Base-by-base conservation (phyloP, 768 basidiomycete species). In the Podaxis sp. region DNA sequence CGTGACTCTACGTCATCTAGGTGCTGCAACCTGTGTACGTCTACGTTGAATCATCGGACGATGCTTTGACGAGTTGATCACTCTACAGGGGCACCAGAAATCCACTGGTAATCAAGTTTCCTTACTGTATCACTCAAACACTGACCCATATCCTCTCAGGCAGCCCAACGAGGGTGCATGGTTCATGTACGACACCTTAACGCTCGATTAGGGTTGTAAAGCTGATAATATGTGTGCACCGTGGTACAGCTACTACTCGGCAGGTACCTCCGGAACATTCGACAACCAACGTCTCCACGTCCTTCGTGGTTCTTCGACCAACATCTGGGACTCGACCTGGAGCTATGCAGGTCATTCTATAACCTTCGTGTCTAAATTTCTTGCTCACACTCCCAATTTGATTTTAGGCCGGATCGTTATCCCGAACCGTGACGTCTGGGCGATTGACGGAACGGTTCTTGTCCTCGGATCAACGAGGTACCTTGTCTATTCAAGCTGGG, bases 341-440 rank as follows among this genome's bases (percentile, higher is more conserved):
- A 69, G 65, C 49, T 75, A 72, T 63, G 75, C 73, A 6, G 57
- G 71, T 71, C 11, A 46, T 52, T 55, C n/a, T 33, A 25, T 24
- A 40, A 40, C 36, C 8, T 40, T 7, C 24, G 17, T 36, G 51
- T 17, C 1, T 55, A 19, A 17, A n/a, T 15, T 19, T 36, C 24
- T 0, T 15, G 8, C 41, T 62, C 25, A 52, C 19, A 50, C 19
- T 1, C 27, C 12, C 4, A 36, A 38, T 5, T 37, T 7, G 27
- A n/a, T 43, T 3, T 24, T 46, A 73, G 72, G 66, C 2, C 73
- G 74, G 24, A 72, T 76, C 36, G 66, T 55, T 5, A 73, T 74
- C 19, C 74, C 74, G 3, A 71, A 72, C 55, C 66, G 74, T 9
- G 75, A 77, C 57, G 74, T 74, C 5, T 74, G 73, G 75, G 69